phyloP scores from a whole-genome alignment of 176 grass and related monocot species.

The Tuctoria greenei region DNA sequence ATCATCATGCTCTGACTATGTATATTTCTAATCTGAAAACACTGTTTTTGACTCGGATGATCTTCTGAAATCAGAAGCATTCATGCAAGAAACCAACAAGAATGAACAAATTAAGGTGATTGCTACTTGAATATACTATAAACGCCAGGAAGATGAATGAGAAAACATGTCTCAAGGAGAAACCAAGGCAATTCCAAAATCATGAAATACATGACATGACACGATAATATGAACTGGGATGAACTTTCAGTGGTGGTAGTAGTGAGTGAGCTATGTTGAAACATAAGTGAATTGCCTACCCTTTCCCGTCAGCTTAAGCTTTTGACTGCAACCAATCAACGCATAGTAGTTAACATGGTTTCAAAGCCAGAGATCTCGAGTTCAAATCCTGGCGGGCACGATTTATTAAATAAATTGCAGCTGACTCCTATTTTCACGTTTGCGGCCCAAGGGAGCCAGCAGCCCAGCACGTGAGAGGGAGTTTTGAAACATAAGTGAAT shows the following conservation, averaged over 20 bases:
- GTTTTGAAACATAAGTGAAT: no score
- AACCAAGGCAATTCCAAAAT: not conserved
- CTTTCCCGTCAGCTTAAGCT: no score
- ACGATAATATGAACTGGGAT: not conserved
- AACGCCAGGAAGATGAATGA: not conserved
- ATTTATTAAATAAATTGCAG: no score
- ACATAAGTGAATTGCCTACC: no score
- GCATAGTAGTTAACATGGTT: no score
- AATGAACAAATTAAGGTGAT: constrained; percentile 6
- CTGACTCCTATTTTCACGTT: no score
- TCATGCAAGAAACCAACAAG: not conserved
- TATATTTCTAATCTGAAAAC: constrained; percentile 28
- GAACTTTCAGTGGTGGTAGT: not conserved
- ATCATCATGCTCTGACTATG: not conserved
- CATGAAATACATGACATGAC: not conserved
- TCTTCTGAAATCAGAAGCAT: constrained; percentile 6
- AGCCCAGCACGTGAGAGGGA: no score
- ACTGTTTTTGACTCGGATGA: not conserved
- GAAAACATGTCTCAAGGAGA: not conserved
- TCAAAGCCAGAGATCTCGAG: no score
- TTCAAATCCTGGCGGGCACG: no score
- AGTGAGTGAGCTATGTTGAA: not conserved
- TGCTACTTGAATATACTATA: not conserved
- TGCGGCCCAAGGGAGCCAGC: no score
- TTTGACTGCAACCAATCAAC: no score